Base-by-base conservation (phyloP, 2,329 filamentous ascomycete species). In the Ceratocystis colombiana region DNA sequence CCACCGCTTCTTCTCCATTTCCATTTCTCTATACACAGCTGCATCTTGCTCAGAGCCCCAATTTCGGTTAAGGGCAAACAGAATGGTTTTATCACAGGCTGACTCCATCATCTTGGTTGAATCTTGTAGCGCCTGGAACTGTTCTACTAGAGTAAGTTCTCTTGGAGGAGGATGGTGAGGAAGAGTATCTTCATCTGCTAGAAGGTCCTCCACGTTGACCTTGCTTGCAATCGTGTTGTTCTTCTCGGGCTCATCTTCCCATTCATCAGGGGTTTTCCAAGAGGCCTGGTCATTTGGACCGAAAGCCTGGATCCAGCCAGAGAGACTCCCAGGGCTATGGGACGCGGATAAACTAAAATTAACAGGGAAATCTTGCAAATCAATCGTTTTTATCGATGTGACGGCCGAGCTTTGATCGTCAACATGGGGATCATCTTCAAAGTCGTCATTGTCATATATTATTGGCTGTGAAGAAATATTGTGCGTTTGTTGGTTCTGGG, bases 1-100 rank as follows among this genome's bases (percentile, higher is more conserved):
- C 84, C 84, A 86, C 50, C 81, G 74, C 70, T 84, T 82, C 71
- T 82, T 82, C 68, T 82, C 80, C 61, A 82, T 75, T 67, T 82
- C 81, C 3, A 82, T 70, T 63, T 81, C 79, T 70, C 77, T 76
- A 70, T 79, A 81, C 22, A 82, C 73, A 46, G 75, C 77, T 2
- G 79, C 76, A 65, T 82, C 79, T 0, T 75, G 72, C 12, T 77
- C 74, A 25, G 73, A 73, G 8, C 76, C 75, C 76, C 79, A 80
- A 53, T 77, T 76, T 69, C 82, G 79, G 41, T 79, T 82, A 46
- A 88, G 75, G 3, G 83, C 79, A 44, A 79, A 76, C 3, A 87
- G 75, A 57, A 85, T 77, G 37, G 80, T 75, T 62, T 79, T 78
- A 0, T 79, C 75, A 33, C 77, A 79, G 5, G 82, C 80, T 3